Base-by-base conservation (phyloP, 2,329 filamentous ascomycete species). In the Ampelomyces quisqualis region DNA sequence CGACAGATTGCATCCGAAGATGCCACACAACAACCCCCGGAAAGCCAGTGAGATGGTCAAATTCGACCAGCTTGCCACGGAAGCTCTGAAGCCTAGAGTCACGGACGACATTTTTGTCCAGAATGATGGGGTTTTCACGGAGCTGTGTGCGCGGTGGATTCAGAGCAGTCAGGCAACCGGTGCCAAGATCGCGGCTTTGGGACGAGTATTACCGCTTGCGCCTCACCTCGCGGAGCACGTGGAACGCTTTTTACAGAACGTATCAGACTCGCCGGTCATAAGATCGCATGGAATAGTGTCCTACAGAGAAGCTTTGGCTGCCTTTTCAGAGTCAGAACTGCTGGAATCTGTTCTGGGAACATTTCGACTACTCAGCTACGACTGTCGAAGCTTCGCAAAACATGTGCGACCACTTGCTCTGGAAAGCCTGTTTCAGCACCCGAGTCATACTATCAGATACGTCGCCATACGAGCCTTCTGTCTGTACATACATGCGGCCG, bases 111-210 rank as follows among this genome's bases (percentile, higher is more conserved):
- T 95, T 62, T 90, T 93, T 61, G 74, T 79, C 51, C 78, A 86
- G 60, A 90, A 90, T 67, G 82, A 87, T 64, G 73, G 78, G 47
- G 71, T 90, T 27, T 88, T 93, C 58, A 81, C 88, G 55, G 90
- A 96, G 68, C 75, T 94, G 34, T 88, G 86, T 68, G 86, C 89
- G 47, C 77, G 86, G 73, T 95, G 89, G 89, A 74, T 86, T 30
- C 73, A 58, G 66, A 72, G 63, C 57, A 72, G 53, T 43, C 56
- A 49, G 24, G 46, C 58, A 27, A 66, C 64, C 22, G 59, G 56
- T 44, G 63, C 53, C 6, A 65, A 65, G 53, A 77, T 91, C 49
- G 78, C 84, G 40, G 85, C 87, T 21, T 86, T 95, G 71, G 85
- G 87, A 46, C 80, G 86, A 59, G 77, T 95, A 49, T 68, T 96